Evolutionary conservation across 768 basidiomycete species (phyloP).

Genomic region (Termitomyces sp.): DNA sequence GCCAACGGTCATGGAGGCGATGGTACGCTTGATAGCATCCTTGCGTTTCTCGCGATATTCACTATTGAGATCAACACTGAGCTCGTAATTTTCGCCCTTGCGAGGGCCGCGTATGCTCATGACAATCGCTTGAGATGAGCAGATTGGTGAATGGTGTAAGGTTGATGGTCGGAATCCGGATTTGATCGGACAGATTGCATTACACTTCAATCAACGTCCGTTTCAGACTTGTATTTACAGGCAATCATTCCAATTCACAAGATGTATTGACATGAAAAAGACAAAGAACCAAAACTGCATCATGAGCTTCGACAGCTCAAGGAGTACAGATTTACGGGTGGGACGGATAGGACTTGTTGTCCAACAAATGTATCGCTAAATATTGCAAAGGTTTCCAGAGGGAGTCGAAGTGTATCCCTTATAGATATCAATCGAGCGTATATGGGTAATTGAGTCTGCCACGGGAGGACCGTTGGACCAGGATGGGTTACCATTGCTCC

Average conservation of each 20-base stretch:
- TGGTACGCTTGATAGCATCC: constrained; percentile 97
- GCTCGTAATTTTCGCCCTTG: constrained; percentile 95
- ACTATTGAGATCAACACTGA: constrained; percentile 94
- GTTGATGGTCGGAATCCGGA: constrained; percentile 11
- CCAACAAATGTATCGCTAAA: constrained; percentile 1
- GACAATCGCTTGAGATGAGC: constrained; percentile 10
- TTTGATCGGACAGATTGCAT: not conserved
- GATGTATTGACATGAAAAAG: not conserved
- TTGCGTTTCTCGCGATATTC: constrained; percentile 94
- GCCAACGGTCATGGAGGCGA: constrained; percentile 98
- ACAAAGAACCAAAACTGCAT: not conserved
- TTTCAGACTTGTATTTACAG: not conserved
- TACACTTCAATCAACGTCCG: not conserved
- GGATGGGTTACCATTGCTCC: constrained; percentile 28
- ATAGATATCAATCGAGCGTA: constrained; percentile 30
- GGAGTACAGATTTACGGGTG: not conserved
- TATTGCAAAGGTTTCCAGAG: constrained; percentile 20
- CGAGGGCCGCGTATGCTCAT: constrained; percentile 58
- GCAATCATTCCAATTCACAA: not conserved
- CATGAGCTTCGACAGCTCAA: not conserved
- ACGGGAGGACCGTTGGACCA: constrained; percentile 33
- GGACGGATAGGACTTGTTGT: not conserved
- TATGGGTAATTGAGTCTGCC: constrained; percentile 28
- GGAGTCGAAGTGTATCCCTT: constrained; percentile 24
- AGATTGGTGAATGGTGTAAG: not conserved